These are phyloP conservation scores for Acanthamoeba sp. DNA, from an alignment of 208 protist species.

Conservation along the genomic window DNA sequence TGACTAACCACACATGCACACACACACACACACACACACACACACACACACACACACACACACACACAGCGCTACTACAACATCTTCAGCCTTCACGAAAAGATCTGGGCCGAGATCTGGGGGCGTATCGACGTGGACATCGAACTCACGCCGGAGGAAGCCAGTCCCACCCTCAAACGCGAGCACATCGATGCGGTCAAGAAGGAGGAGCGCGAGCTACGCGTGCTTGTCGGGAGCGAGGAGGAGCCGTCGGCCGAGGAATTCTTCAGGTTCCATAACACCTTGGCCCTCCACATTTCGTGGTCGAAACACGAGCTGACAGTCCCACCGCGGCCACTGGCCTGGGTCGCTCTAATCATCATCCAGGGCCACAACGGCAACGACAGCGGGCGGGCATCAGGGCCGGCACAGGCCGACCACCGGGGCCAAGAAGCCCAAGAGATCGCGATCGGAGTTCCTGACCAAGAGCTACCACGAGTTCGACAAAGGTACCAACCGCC, in stretches of 20 bases:
- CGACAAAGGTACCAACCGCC: neutral
- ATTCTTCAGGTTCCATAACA: neutral
- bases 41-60: no score
- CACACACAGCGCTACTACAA: conserved; percentile 16
- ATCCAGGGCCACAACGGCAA: no score
- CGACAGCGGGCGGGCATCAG: no score
- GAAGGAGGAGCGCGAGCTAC: conserved; percentile 25
- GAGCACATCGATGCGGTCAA: neutral
- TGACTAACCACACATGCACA: neutral
- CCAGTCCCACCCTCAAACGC: neutral
- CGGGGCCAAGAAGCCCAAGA: neutral
- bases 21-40: neutral
- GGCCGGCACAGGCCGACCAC: no score
- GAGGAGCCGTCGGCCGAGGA: neutral
- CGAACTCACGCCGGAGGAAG: conserved; percentile 7
- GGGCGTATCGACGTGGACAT: neutral
- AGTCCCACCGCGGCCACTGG: no score
- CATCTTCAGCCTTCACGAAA: neutral
- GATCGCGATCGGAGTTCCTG: neutral
- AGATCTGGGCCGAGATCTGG: conserved; percentile 5
- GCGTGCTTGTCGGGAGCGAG: neutral
- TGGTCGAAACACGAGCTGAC: no score
- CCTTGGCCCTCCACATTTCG: no score
- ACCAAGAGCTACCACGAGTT: neutral
- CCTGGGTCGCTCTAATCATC: no score